Evolutionary conservation across 495 filamentous ascomycete genomes (phyloP), one percentile per base, ranked within the genome.

Genomic region (Penicillium simplicissimum): DNA sequence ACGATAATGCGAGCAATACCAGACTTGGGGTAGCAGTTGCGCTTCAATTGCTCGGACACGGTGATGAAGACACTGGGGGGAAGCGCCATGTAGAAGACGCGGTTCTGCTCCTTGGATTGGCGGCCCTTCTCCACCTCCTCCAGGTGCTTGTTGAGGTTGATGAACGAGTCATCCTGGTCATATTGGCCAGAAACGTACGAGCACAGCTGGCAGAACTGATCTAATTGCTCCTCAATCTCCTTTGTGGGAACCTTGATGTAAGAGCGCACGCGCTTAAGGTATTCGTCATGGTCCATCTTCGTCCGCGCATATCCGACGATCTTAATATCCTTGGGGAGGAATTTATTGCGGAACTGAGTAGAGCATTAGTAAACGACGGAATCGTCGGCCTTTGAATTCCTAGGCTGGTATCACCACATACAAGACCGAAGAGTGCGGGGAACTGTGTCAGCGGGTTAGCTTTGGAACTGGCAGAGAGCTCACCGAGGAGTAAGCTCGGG

Each of bases 231-330:
- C 78, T 99, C 92, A 70, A 96, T 90, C 62, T 98, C 96, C 83
- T 97, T 97, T 54, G 93, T 96, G 23, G 96, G 96, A 15, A 93
- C 92, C 87, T 99, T 98, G 81, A 99, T 99, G 78, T 97, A 95
- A 59, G 93, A 96, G 79, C 90, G 93, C 79, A 98, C 92, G 58
- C 96, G 87, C 77, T 87, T 90, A 67, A 97, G 82, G 79, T 90
- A 98, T 76, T 98, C 96, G 64, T 91, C 89, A 71, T 91, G 91
- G 80, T 98, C 93, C 96, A 99, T 99, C 82, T 96, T 96, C 65
- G 96, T 99, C 71, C 96, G 88, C 63, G 96, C 96, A 90, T 99
- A 99, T 82, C 96, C 96, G 70, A 99, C 87, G 73, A 99, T 97
- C 74, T 88, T 90, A 78, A 97, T 93, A 75, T 95, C 92, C 81